Conservation (phyloP, 176 grass and related monocot genomes). For the Rhynchospora breviuscula region DNA sequence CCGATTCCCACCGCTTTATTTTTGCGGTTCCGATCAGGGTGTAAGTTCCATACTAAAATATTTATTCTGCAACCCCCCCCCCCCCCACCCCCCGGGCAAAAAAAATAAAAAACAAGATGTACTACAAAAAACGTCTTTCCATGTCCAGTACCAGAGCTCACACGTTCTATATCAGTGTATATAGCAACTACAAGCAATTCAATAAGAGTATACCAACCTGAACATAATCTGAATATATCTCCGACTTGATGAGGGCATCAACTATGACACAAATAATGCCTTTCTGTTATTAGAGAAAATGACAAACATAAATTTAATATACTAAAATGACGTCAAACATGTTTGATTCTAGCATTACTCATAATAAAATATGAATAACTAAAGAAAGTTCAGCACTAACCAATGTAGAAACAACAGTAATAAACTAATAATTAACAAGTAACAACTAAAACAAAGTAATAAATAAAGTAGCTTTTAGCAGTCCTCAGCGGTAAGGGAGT, state of each 20-base stretch:
- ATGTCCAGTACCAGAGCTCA: too few species aligned
- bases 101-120: too few species aligned
- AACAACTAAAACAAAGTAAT: not conserved
- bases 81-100: too few species aligned
- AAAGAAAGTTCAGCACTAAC: too few species aligned
- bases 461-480: not conserved
- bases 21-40: too few species aligned
- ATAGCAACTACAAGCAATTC: slow-evolving; percentile 3
- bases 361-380: too few species aligned
- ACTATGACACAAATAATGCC: slow-evolving; percentile 60
- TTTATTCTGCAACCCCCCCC: too few species aligned
- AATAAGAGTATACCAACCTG: slow-evolving; percentile 51
- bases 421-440: not conserved
- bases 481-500: slow-evolving; percentile 5
- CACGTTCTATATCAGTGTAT: not conserved
- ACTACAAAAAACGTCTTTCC: too few species aligned
- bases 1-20: too few species aligned
- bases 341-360: too few species aligned
- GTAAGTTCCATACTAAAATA: not conserved
- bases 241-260: slow-evolving; percentile 68
- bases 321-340: too few species aligned
- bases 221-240: slow-evolving; percentile 86
- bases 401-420: not conserved
- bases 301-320: not conserved
- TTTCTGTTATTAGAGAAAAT: slow-evolving; percentile 25